phyloP scores from a whole-genome alignment of 2,329 filamentous ascomycete species.

The Xylariomycetidae sp. region DNA sequence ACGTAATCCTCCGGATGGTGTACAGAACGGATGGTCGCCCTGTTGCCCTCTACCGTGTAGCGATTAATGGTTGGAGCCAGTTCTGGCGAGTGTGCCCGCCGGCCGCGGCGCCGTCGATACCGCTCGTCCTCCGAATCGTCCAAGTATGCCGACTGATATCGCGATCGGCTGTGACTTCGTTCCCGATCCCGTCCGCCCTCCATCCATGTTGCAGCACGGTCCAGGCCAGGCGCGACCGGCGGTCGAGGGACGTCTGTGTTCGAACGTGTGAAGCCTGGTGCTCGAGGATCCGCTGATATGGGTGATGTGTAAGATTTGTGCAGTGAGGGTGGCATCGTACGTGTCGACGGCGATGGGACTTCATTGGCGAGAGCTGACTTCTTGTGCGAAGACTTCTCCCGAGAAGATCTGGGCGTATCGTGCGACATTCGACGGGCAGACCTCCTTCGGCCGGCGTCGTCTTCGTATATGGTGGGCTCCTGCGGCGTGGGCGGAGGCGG shows the following conservation, averaged over 20 bases:
- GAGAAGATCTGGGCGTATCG: slow-evolving; percentile 21
- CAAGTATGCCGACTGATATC: no score
- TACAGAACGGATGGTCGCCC: slow-evolving; percentile 10
- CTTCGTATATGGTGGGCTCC: slow-evolving; percentile 5
- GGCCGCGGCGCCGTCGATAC: slow-evolving; percentile 16
- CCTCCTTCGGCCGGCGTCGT: slow-evolving; percentile 4
- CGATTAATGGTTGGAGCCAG: slow-evolving; percentile 7
- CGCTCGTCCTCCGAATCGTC: slow-evolving; percentile 23
- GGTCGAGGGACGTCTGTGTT: no score
- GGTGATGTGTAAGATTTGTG: no score
- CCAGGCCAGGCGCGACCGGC: slow-evolving; percentile 11
- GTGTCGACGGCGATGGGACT: neutral
- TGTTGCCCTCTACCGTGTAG: slow-evolving; percentile 9
- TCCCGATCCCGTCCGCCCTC: slow-evolving; percentile 15
- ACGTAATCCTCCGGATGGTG: neutral
- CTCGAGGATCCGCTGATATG: no score
- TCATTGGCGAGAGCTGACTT: slow-evolving; percentile 12
- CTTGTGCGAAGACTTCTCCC: slow-evolving; percentile 25
- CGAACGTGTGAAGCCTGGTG: no score
- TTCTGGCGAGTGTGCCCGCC: slow-evolving; percentile 21
- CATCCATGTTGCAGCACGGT: slow-evolving; percentile 19
- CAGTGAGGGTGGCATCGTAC: no score
- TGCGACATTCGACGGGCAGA: slow-evolving; percentile 23
- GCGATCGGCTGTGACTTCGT: no score
- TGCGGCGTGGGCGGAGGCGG: slow-evolving; percentile 17